Evolutionary conservation across 371 early-diverging fungal species (phyloP).

Genomic region (Apophysomyces ossiformis): DNA sequence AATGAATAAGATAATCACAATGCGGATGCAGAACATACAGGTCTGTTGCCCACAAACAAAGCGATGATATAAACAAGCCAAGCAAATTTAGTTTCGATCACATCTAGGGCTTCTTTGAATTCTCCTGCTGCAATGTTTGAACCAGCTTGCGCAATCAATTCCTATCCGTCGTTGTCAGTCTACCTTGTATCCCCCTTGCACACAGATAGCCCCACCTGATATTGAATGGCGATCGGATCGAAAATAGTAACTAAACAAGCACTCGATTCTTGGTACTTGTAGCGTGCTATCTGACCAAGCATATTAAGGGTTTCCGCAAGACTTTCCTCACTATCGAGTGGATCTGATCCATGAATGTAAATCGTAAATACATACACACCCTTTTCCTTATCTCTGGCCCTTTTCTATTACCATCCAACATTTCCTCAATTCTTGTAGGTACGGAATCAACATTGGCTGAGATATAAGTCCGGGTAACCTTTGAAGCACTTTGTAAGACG

Average conservation of each 20-base stretch:
- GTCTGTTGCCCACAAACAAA: slow-evolving; percentile 66
- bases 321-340: slow-evolving; percentile 77
- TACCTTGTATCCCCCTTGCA: not conserved
- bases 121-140: slow-evolving; percentile 36
- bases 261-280: slow-evolving; percentile 70
- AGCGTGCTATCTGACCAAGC: slow-evolving; percentile 77
- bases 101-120: slow-evolving; percentile 51
- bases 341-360: slow-evolving; percentile 43
- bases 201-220: slow-evolving; percentile 49
- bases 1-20: not conserved
- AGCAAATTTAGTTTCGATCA: slow-evolving; percentile 72
- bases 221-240: slow-evolving; percentile 69
- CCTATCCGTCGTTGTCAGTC: slow-evolving; percentile 17
- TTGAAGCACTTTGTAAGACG: slow-evolving; percentile 8
- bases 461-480: slow-evolving; percentile 59
- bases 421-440: slow-evolving; percentile 61
- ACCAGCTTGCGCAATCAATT: slow-evolving; percentile 37
- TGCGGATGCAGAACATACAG: slow-evolving; percentile 43
- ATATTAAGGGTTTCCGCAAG: slow-evolving; percentile 73
- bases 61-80: slow-evolving; percentile 86
- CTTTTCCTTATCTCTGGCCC: not conserved
- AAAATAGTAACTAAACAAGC: slow-evolving; percentile 61
- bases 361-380: not conserved
- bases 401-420: slow-evolving; percentile 56
- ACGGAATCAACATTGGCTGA: slow-evolving; percentile 63